Conservation (phyloP, 495 filamentous ascomycete genomes). For the Neurospora sp. region DNA sequence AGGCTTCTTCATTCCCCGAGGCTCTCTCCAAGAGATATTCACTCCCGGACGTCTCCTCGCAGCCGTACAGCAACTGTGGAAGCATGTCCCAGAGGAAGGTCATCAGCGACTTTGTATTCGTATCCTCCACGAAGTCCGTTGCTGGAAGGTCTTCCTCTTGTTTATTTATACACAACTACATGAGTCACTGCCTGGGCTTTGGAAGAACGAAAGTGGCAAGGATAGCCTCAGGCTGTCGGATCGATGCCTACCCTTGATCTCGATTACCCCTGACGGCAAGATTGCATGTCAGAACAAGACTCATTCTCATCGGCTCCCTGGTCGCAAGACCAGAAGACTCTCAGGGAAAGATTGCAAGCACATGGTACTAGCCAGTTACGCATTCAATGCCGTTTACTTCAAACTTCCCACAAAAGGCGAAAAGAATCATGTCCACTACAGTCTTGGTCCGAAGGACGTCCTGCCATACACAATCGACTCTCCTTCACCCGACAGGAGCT, state of each 20-base stretch:
- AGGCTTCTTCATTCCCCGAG: background rate
- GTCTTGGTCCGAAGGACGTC: too few relatives aligned
- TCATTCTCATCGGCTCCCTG: background rate
- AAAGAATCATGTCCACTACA: too few relatives aligned
- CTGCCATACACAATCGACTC: too few relatives aligned
- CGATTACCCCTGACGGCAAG: background rate
- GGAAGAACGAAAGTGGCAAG: background rate
- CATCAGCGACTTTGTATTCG: background rate
- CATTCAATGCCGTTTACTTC: background rate
- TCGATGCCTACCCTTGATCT: background rate
- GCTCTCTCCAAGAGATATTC: background rate
- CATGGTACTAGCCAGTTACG: background rate
- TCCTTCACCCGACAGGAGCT: too few relatives aligned
- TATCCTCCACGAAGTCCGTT: background rate
- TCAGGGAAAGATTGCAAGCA: background rate
- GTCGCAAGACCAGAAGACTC: fast-evolving
- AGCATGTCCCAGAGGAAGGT: background rate
- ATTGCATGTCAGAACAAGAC: background rate
- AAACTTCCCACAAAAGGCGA: too few relatives aligned
- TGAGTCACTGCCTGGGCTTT: fast-evolving
- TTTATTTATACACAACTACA: background rate
- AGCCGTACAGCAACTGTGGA: background rate
- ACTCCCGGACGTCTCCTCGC: background rate
- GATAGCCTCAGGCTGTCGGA: background rate
- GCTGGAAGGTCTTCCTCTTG: background rate